phyloP scores from a whole-genome alignment of 2,329 filamentous ascomycete species.

The Paecilomyces variotii region DNA sequence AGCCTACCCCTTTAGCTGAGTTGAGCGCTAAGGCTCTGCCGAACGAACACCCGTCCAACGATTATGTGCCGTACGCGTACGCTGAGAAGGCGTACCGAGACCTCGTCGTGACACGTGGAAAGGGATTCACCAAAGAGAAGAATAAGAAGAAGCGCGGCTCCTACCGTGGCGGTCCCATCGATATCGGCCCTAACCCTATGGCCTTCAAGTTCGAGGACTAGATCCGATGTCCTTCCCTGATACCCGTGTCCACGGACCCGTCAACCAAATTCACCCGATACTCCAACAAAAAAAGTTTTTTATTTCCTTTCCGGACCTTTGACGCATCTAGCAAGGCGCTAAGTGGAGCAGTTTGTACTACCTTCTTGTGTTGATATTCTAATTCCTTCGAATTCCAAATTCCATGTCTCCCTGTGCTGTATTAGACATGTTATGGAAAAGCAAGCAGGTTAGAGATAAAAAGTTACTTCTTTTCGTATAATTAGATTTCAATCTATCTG shows the following conservation, averaged over 20 bases:
- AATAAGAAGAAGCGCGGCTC: constrained; percentile 95
- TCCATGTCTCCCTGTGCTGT: background rate
- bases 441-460: background rate
- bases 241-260: background rate
- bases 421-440: background rate
- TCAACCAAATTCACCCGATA: background rate
- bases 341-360: constrained; percentile 10
- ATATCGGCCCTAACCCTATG: constrained; percentile 65
- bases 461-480: background rate
- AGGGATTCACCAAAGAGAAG: constrained; percentile 99
- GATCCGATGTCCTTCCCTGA: constrained; percentile 8
- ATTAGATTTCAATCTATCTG: background rate
- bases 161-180: constrained; percentile 82
- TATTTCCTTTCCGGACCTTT: background rate
- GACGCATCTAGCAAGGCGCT: constrained; percentile 21
- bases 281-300: constrained; percentile 4
- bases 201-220: constrained; percentile 93
- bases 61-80: constrained; percentile 77
- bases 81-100: constrained; percentile 82
- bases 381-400: background rate
- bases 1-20: constrained; percentile 72
- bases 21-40: constrained; percentile 58
- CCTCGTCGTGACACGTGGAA: constrained; percentile 82
- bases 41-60: constrained; percentile 68
- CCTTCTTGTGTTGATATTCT: background rate